Percentiles rank a stretch among this genome's conserved stretches.
Evolutionary conservation across 139 green algal species (phyloP).

Genomic region (Tetratostichococcus sp.): DNA sequence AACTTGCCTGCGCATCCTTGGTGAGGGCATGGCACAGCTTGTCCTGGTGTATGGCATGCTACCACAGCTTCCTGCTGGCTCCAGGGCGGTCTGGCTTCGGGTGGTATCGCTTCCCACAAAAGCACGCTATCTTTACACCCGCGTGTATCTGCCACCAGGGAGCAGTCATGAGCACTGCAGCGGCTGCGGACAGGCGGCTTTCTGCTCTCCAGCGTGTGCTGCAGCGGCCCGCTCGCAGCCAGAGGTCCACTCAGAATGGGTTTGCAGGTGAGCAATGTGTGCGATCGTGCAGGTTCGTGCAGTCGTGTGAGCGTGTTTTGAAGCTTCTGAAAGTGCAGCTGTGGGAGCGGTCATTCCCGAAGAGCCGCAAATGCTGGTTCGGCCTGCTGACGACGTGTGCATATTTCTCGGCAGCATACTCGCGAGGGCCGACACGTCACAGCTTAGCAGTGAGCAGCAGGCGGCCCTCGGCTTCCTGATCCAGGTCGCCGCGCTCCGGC

Average conservation of each 20-base stretch:
- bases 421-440: no score
- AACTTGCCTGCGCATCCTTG: neutral
- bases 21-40: neutral
- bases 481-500: neutral
- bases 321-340: no score
- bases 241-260: constrained; percentile 35
- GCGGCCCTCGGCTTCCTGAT: neutral
- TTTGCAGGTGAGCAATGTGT: constrained; percentile 32
- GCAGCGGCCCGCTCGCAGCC: constrained; percentile 12
- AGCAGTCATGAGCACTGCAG: constrained; percentile 16
- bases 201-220: constrained; percentile 40
- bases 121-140: no score
- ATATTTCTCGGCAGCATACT: neutral
- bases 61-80: no score
- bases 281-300: neutral
- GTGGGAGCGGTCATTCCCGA: no score
- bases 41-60: no score
- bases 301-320: neutral
- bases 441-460: neutral
- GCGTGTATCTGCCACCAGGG: neutral
- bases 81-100: no score
- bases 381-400: neutral
- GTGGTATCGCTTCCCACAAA: no score
- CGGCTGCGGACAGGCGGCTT: constrained; percentile 33
- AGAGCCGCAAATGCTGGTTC: no score